Evolutionary conservation across 2,329 filamentous ascomycete genomes (phyloP), one percentile per base, ranked within the genome.

Genomic region (Penicillium aurantiogriseum): DNA sequence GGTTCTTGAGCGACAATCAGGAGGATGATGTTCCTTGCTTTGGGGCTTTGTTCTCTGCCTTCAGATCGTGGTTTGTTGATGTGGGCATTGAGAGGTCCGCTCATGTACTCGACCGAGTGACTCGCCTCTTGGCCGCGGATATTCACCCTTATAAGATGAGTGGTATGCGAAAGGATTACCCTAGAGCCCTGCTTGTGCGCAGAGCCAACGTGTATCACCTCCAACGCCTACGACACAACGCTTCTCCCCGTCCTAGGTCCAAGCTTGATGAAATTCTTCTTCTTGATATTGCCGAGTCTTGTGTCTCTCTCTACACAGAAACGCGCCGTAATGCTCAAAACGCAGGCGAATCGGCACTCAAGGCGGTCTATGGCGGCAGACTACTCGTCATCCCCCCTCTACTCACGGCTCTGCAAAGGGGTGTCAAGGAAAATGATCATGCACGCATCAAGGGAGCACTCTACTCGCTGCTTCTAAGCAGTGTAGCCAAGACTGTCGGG

Each of bases 21-120:
- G 91, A 97, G 71, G 94, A 99, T 69, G 94, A 99, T 71, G 94
- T 99, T 0, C 87, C 90, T 17, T 97, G 92, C 75, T 99, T 99
- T 76, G 96, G 92, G 25, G 87, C 92, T 0, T 77, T 99, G 2
- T 99, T 96, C 75, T 89, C 89, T 23, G 91, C 93, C 1, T 99
- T 97, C 73, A 84, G 91, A 43, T 94, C 91, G 9, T 99, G 92
- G 92, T 97, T 99, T 68, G 92, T 96, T 1, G 94, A 99, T 69
- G 92, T 99, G 40, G 94, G 95, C 19, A 95, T 97, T 59, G 94
- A 99, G 76, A 85, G 93, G 58, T 97, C 93, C 19, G 93, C 94
- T 0, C 94, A 97, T 72, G 90, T 95, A 2, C 80, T 97, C 10
- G 94, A 99, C 72, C 84, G 94, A 21, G 88, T 97, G 15, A 85